Conservation (phyloP, 805 yeast species). For the Diddensiella santjacobensis region DNA sequence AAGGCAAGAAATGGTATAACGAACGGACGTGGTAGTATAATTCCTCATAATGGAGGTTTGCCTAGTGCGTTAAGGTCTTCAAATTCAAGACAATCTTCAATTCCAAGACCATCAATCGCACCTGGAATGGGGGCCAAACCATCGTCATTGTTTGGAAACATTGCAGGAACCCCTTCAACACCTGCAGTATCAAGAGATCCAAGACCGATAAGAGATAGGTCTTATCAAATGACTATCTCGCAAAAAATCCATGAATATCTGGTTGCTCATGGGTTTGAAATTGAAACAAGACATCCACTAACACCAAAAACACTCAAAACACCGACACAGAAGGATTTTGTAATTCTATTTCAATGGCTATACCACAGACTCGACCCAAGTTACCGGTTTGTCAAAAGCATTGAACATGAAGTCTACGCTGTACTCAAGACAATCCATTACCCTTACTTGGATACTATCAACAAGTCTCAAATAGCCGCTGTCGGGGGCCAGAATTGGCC, state of each 20-base stretch:
- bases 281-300: slow-evolving; percentile 68
- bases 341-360: slow-evolving; percentile 71
- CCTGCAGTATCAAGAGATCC: slow-evolving; percentile 45
- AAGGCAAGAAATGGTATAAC: background rate
- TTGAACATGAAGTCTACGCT: slow-evolving; percentile 72
- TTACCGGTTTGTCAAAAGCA: slow-evolving; percentile 59
- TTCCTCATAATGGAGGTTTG: slow-evolving; percentile 8
- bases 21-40: slow-evolving; percentile 8
- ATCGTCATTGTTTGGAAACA: slow-evolving; percentile 17
- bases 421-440: slow-evolving; percentile 63
- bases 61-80: slow-evolving; percentile 11
- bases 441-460: slow-evolving; percentile 76
- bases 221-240: slow-evolving; percentile 60
- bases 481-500: slow-evolving; percentile 89
- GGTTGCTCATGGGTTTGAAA: slow-evolving; percentile 60
- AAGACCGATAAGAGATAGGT: slow-evolving; percentile 72
- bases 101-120: slow-evolving; percentile 10
- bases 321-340: slow-evolving; percentile 88
- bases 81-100: slow-evolving; percentile 9
- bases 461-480: slow-evolving; percentile 81
- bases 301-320: slow-evolving; percentile 58
- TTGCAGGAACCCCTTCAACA: background rate
- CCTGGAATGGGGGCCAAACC: slow-evolving; percentile 7
- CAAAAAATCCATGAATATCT: slow-evolving; percentile 67
- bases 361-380: slow-evolving; percentile 78